Base-by-base conservation (phyloP, 2,329 filamentous ascomycete species). In the Lasiodiplodia gonubiensis region DNA sequence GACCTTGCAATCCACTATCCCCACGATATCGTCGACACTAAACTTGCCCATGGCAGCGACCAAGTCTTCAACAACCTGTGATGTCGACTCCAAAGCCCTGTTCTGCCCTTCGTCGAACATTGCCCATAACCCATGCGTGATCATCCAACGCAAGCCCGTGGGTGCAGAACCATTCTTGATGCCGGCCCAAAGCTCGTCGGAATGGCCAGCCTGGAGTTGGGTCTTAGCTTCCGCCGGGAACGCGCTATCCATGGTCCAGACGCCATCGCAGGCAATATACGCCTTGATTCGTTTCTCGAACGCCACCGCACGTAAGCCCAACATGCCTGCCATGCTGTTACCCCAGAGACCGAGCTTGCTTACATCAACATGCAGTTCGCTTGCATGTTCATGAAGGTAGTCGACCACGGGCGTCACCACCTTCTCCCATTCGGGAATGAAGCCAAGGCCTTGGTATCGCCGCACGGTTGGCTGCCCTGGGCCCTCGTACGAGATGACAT, bases 401-500 rank as follows among this genome's bases (percentile, higher is more conserved):
- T 66, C 64, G 6, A 60, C 21, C 3, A 66, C 64, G 2, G 25
- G 23, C 11, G 10, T 16, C 12, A 23, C 12, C 12, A 66, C 64
- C 37, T 18, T 27, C 35, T 66, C 53, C 37, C 37, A 66, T 39
- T 66, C 64, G 11, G 53, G 64, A 2, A 53, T 53, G 25, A 66
- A n/a, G 1, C 39, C 18, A 6, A 23, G 14, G 6, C 25, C 21
- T 5, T 66, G 16, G 33, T 42, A 25, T 21, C 46, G 53, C 18
- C 57, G 42, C 10, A 27, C n/a, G 52, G 37, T 3, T 53, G 52
- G 52, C 25, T 66, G 64, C 2, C 64, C 64, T 11, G 64, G 64
- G n/a, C 64, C 64, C 2, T 66, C 64, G 53, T 51, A 66, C 1
- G 46, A 33, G 52, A 66, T 18, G 11, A 66, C 64, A 5, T 53